Percentiles rank a stretch among this genome's conserved stretches.
These are phyloP conservation scores for Pythium coloratum DNA, from an alignment of 352 stramenopile species.

Conservation along the genomic window DNA sequence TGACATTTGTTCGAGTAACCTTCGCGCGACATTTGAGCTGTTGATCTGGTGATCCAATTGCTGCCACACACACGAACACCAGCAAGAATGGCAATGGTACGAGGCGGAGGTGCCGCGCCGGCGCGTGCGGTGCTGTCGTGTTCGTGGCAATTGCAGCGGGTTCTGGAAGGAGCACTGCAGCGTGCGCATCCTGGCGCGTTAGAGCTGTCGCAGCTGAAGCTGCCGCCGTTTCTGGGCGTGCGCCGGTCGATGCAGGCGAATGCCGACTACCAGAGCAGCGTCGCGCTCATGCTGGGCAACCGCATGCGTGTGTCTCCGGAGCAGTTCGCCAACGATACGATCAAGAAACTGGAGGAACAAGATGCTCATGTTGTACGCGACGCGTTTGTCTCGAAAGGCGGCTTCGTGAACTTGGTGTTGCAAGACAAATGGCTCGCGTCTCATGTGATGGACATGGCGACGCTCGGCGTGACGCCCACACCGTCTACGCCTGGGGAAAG, in stretches of 20 bases:
- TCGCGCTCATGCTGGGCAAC: conserved; percentile 59
- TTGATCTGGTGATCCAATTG: not conserved
- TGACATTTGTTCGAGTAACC: conserved; percentile 8
- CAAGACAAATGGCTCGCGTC: conserved; percentile 68
- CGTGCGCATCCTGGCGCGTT: conserved; percentile 33
- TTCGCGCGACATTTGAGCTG: conserved; percentile 20
- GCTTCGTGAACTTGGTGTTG: conserved; percentile 82
- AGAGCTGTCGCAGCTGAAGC: conserved; percentile 24
- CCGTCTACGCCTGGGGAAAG: conserved; percentile 20
- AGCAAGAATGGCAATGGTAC: conserved; percentile 7
- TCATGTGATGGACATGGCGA: conserved; percentile 64
- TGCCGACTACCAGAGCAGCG: conserved; percentile 78
- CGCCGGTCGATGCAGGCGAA: conserved; percentile 61
- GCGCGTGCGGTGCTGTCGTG: conserved; percentile 46
- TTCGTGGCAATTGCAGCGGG: conserved; percentile 45
- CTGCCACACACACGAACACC: not conserved
- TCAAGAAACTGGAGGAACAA: conserved; percentile 30
- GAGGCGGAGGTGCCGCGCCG: not conserved
- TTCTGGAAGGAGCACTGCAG: conserved; percentile 43
- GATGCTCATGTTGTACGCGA: conserved; percentile 4
- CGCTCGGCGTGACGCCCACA: conserved; percentile 37
- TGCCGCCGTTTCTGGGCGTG: conserved; percentile 53
- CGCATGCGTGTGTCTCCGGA: conserved; percentile 40
- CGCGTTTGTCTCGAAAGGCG: conserved; percentile 60
- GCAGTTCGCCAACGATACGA: conserved; percentile 37